Base-by-base conservation (phyloP, 805 yeast species). In the Schwanniomyces occidentalis region DNA sequence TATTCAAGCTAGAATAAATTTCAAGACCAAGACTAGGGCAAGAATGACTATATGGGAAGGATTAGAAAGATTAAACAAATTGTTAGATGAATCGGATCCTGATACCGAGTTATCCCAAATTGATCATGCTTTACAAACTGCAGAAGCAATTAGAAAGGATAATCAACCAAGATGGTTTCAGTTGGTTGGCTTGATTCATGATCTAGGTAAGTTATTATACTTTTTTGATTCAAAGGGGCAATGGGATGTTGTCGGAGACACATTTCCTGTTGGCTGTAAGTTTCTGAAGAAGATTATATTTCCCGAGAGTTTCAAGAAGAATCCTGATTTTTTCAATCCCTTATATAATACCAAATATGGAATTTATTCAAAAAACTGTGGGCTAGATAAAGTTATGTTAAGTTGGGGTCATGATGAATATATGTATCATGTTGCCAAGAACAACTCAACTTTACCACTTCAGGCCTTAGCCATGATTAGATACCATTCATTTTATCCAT, bases 381-480 rank as follows among this genome's bases (percentile, higher is more conserved):
- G 89, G 0, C 54, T 82, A 22, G 84, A 78, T 39, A 76, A 78
- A 25, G 85, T 82, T 17, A 79, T 82, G 83, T 56, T 82, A 26
- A 78, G 85, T 37, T 82, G 87, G 88, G 89, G 89, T 4, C 89
- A 82, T 49, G 89, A 82, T 53, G 89, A 82, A 51, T 82, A 82
- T 56, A 80, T 82, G 85, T 82, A 80, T 45, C 85, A 81, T 49
- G 63, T 82, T 20, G 85, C 85, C 8, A 81, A 79, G 52, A 65
- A 69, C 37, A 82, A 78, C 48, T 78, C 85, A 9, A 74, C 71
- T 1, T 59, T 82, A 29, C 86, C 87, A 2, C 73, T 70, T 6
- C 83, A 80, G 51, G 88, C 76, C 0, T 61, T 82, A 35, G 87
- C 88, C 1, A 82, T 82, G 85, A 81, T 82, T 30, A 56, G 89